Base-by-base conservation (phyloP, 768 basidiomycete genomes). In the Collybia mongolica region DNA sequence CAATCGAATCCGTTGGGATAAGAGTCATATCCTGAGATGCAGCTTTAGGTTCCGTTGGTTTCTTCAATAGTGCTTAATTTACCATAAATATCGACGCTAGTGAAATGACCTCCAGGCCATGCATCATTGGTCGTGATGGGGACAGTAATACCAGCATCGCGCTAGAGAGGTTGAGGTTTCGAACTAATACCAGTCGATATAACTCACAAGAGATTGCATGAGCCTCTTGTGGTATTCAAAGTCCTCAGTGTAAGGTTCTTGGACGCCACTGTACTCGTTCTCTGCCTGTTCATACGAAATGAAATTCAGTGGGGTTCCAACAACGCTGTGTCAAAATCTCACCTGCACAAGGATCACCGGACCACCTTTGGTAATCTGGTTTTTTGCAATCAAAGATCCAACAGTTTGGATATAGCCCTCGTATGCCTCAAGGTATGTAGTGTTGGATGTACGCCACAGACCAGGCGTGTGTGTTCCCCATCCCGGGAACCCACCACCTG, bases 361-460 rank as follows among this genome's bases (percentile, higher is more conserved):
- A 0, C 83, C 83, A 8, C 81, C 83, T 15, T 80, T 75, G 11
- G 80, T 78, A 49, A 84, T 77, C 58, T 84, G 73, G 59, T 83
- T 81, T 42, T 65, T 66, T 3, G 80, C 77, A 24, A 82, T 65
- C 37, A 73, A 63, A 3, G 65, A 52, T 7, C 75, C 73, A 3
- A 84, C 65, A n/a, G 71, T 65, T 22, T 74, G 70, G 52, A 82
- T 72, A 45, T 84, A 75, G 36, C 69, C 72, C 32, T 66, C 56
- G 70, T 80, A 83, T 0, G 82, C 81, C 26, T 74, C 67, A 23
- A 74, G 50, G 49, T 72, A 74, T 2, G 73, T 66, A 8, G 67
- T 46, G 46, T 75, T 76, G 5, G 63, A 64, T 0, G 74, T 74
- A 51, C 74, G 65, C 73, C 73, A 76, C 39, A 76, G 59, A 28